Base-by-base conservation (phyloP, 805 yeast species). In the Wickerhamomyces ciferrii region DNA sequence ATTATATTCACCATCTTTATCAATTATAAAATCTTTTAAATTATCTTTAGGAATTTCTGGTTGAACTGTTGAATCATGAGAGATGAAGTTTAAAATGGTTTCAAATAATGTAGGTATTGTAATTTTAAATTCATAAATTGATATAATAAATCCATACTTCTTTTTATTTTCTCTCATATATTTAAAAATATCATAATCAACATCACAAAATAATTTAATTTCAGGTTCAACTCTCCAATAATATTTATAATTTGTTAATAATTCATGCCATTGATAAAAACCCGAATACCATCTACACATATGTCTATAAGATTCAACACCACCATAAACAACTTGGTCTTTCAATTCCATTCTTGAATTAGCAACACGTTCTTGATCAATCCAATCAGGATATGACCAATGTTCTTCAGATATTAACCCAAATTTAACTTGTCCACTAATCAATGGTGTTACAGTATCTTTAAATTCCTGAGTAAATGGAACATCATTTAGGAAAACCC, bases 191-290 rank as follows among this genome's bases (percentile, higher is more conserved):
- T 88, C 96, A 64, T 84, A 84, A 56, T 81, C 81, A 48, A 90
- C 71, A 62, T 87, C 88, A 69, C 96, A 89, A 66, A 69, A 78
- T 52, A 87, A 74, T 61, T 78, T 76, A 55, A 83, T 79, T 54
- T 78, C 84, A 14, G 96, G 96, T 68, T 90, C 97, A 34, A 90
- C 91, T 66, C 96, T 81, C 97, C 96, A 90, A 73, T 87, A 88
- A 77, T 84, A 89, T 59, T 84, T 87, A 74, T 83, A 90, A 23
- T 81, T 78, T 49, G 72, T 68, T 65, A 89, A 59, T 43, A 81
- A 66, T 43, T 76, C 78, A 61, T 87, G 88, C 62, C 84, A 74
- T 77, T 81, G 88, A 70, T 88, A 85, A 63, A 84, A 84, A 0
- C 96, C 96, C 17, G 90, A 79, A 65, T 86, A 90, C 66, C 78